Evolutionary conservation across 257 asterid species (phyloP), one percentile per base, ranked within the genome.

Genomic region (Lantana camara): DNA sequence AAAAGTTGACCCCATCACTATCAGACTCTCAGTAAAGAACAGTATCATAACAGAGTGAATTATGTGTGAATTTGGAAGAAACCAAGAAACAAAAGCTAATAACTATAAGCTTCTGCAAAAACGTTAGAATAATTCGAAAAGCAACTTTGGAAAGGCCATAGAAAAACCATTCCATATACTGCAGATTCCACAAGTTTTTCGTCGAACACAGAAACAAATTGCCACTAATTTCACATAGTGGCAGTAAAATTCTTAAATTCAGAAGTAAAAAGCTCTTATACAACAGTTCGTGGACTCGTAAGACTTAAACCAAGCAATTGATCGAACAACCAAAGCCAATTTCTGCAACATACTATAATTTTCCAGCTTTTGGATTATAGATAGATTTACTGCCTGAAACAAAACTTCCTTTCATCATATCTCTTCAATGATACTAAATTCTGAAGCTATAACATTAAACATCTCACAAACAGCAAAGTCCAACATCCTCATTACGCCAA

Each of bases 1-100:
- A 44, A 20, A 34, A 41, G 44, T 65, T 15, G 54, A 27, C 20
- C 9, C 9, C 24, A 64, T 11, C 35, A 60, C 59, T 46, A 24
- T 52, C 45, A 62, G n/a, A 30, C 59, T 9, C n/a, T n/a, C n/a
- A n/a, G n/a, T n/a, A n/a, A 29, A 57, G 55, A 55, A 40, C 34
- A 22, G 29, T 40, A 21, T 22, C 13, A 24, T 20, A 24, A 54
- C 23, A 22, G 13, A n/a, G 19, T n/a, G n/a, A n/a, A n/a, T n/a
- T n/a, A n/a, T n/a, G n/a, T n/a, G n/a, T n/a, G 7, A 9, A 15
- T 13, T 48, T 17, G 63, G 30, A 41, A 41, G 44, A 5, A n/a
- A n/a, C n/a, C n/a, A n/a, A n/a, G n/a, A n/a, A n/a, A n/a, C n/a
- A n/a, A n/a, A 41, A 64, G n/a, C 3, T n/a, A 37, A 9, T n/a